Conservation (phyloP, 176 grass and related monocot species). For the Carex myosuroides region DNA sequence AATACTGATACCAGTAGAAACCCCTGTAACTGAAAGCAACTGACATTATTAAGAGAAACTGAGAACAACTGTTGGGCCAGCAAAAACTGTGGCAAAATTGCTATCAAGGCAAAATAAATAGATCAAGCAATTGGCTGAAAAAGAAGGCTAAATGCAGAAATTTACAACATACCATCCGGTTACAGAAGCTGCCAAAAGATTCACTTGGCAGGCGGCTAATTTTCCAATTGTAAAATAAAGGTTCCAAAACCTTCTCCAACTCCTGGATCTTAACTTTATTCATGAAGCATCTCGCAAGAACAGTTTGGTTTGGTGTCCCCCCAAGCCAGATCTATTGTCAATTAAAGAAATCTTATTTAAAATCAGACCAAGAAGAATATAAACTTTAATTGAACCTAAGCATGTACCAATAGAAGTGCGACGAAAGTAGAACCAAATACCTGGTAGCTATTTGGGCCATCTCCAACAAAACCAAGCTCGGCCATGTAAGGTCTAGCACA, state of each 20-base stretch:
- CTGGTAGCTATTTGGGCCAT: constrained; percentile 98
- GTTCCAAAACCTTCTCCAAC: constrained; percentile 93
- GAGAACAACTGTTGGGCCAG: background rate
- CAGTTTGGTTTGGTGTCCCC: constrained; percentile 81
- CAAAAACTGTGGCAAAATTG: background rate
- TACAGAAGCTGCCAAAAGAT: constrained; percentile 89
- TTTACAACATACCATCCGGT: constrained; percentile 40
- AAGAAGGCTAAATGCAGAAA: constrained; percentile 3
- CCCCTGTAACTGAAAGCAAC: background rate
- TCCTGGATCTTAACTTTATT: constrained; percentile 96
- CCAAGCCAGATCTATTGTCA: constrained; percentile 88
- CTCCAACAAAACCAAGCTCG: constrained; percentile 94
- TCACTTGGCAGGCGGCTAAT: constrained; percentile 47
- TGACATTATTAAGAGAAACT: background rate
- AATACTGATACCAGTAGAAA: background rate
- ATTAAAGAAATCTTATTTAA: constrained; percentile 23
- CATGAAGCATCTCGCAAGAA: constrained; percentile 71
- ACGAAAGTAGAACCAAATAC: constrained; percentile 24
- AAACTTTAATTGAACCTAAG: background rate
- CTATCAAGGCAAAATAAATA: background rate
- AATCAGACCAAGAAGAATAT: background rate
- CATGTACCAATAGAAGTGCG: background rate
- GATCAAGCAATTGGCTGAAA: background rate
- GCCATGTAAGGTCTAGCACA: constrained; percentile 98
- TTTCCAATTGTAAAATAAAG: constrained; percentile 82